A percentile compares a stretch with the other conserved stretches of the same genome.
These are phyloP conservation scores for Euphorbia tirucalli DNA, from an alignment of 345 rosid genomes.

Conservation along the genomic window DNA sequence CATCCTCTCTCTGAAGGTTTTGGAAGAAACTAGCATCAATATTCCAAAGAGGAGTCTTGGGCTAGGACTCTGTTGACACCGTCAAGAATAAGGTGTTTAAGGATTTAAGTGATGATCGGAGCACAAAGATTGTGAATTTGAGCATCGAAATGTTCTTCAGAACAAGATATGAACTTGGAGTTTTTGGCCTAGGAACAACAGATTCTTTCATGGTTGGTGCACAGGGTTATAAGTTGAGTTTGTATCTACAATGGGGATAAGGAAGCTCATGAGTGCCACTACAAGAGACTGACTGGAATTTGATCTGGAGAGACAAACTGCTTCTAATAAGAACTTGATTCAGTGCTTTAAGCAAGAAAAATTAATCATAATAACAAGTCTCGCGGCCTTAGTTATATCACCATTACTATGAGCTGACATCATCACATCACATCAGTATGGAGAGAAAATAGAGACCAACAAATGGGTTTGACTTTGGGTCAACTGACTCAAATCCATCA, in stretches of 20 bases:
- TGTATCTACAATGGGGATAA: slow-evolving; percentile 1
- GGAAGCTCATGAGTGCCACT: slow-evolving; percentile 18
- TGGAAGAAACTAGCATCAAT: background rate
- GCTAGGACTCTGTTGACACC: background rate
- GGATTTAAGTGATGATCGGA: slow-evolving; percentile 25
- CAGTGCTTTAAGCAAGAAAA: too few species aligned
- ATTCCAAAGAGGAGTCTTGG: background rate
- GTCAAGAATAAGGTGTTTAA: slow-evolving; percentile 1
- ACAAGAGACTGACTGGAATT: too few species aligned
- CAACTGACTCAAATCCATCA: too few species aligned
- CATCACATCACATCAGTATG: too few species aligned
- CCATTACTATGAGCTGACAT: too few species aligned
- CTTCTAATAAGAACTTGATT: too few species aligned
- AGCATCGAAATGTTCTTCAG: background rate
- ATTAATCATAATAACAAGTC: too few species aligned
- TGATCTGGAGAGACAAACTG: too few species aligned
- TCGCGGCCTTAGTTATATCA: too few species aligned
- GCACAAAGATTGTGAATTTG: slow-evolving; percentile 17
- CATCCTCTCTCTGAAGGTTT: background rate
- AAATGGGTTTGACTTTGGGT: too few species aligned
- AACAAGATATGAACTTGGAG: background rate
- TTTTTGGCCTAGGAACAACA: slow-evolving; percentile 9
- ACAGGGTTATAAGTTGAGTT: slow-evolving; percentile 3
- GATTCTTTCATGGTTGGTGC: background rate
- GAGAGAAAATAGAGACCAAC: too few species aligned